A percentile compares a stretch with the other conserved stretches of the same genome.
These are phyloP conservation scores for Plenodomus tracheiphilus DNA, from an alignment of 2,329 filamentous ascomycete species.

Conservation along the genomic window DNA sequence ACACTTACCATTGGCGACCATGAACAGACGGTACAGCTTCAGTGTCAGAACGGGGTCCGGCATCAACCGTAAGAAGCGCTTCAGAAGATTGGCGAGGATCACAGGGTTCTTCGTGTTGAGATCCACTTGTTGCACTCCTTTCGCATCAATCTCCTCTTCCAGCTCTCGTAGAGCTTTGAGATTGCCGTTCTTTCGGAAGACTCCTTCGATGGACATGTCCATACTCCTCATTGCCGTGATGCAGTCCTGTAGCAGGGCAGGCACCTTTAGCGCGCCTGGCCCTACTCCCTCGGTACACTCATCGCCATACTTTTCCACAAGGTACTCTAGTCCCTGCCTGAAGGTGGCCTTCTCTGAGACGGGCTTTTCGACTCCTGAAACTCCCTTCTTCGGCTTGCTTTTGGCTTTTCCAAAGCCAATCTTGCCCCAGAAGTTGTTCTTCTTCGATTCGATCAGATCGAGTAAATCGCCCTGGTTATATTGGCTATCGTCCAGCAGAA, in stretches of 20 bases:
- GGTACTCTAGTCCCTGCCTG: constrained; percentile 81
- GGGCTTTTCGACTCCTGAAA: constrained; percentile 36
- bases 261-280: constrained; percentile 85
- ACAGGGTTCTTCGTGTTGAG: constrained; percentile 88
- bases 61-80: constrained; percentile 92
- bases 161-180: constrained; percentile 91
- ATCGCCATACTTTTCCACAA: constrained; percentile 90
- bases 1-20: constrained; percentile 75
- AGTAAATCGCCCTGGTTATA: constrained; percentile 94
- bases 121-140: constrained; percentile 82
- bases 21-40: constrained; percentile 90
- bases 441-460: constrained; percentile 88
- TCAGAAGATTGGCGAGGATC: constrained; percentile 89
- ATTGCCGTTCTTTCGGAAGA: constrained; percentile 99
- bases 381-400: constrained; percentile 79
- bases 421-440: constrained; percentile 96
- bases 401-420: constrained; percentile 93
- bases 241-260: constrained; percentile 92
- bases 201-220: constrained; percentile 97
- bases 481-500: constrained; percentile 83
- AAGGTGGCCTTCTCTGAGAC: constrained; percentile 76
- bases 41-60: constrained; percentile 93
- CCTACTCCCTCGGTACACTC: constrained; percentile 98
- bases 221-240: constrained; percentile 96
- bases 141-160: constrained; percentile 81